phyloP scores from a whole-genome alignment of 129 eudicot genomes.

The Flaveria sonorensis region DNA sequence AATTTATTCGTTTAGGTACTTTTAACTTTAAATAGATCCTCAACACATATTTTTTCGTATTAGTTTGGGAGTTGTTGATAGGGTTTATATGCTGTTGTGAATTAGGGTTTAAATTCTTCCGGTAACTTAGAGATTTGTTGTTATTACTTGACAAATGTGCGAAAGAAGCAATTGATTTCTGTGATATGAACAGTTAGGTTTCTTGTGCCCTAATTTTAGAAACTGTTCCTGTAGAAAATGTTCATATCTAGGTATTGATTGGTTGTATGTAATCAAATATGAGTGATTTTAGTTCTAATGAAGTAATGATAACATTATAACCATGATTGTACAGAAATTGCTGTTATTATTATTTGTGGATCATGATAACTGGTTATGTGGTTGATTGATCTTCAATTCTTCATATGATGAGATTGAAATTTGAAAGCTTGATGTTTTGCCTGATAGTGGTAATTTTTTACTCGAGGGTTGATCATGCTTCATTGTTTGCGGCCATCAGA shows the following conservation, averaged over 20 bases:
- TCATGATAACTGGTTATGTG: too few species aligned
- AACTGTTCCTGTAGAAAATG: not conserved
- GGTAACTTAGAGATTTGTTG: not conserved
- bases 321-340: not conserved
- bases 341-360: not conserved
- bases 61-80: not conserved
- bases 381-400: not conserved
- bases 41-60: not conserved
- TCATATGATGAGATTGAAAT: not conserved
- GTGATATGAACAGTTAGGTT: not conserved
- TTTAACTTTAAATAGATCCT: not conserved
- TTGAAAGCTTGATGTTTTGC: slow-evolving; percentile 13
- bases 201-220: not conserved
- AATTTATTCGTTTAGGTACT: slow-evolving; percentile 21
- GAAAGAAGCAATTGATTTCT: slow-evolving; percentile 2
- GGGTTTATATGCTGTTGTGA: slow-evolving; percentile 5
- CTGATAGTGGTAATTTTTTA: slow-evolving; percentile 23
- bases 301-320: not conserved
- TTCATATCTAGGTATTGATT: not conserved
- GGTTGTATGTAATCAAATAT: not conserved
- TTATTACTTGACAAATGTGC: slow-evolving; percentile 11
- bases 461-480: slow-evolving; percentile 46
- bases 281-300: not conserved
- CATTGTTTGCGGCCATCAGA: slow-evolving; percentile 51
- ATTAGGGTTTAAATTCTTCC: slow-evolving; percentile 5